Evolutionary conservation across 805 yeast species (phyloP), one percentile per base, ranked within the genome.

Genomic region (Lipomyces spencermartinsiae): DNA sequence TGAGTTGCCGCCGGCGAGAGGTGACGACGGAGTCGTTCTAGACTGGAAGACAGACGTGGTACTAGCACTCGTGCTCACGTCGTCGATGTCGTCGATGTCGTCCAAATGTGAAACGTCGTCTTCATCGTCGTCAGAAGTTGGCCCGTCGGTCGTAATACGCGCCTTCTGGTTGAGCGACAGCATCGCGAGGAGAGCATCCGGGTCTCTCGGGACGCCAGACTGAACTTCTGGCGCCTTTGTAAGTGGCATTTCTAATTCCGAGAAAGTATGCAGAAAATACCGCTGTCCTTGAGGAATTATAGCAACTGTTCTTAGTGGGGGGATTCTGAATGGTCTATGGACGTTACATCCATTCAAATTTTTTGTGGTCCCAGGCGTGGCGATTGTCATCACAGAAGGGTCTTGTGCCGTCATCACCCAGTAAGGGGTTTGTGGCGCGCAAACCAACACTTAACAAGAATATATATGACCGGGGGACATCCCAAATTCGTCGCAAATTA

Each of bases 141-240:
- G 67, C 1, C 64, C 69, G 8, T 62, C 65, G 6, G 68, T 58
- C 35, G 55, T 49, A 39, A 66, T 66, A 3, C 61, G 62, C 7
- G 63, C 64, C 46, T 66, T 66, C 31, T 56, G 59, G 33, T 54
- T 56, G 16, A 63, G 62, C 55, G 63, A 55, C 12, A 66, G 67
- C 67, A 66, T 58, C 14, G 64, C 58, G 25, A 66, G 57, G 14
- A 66, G 62, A 19, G 67, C 49, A 54, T 66, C 66, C 10, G 69
- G 69, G 55, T 66, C 69, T 34, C 66, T 35, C 3, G 56, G 37
- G 34, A n/a, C 33, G 16, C 35, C 62, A 14, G 58, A 39, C 2
- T 29, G 61, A 12, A 59, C 19, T n/a, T 12, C 59, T 10, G 53
- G 33, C 58, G 37, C 62, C 10, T 62, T 25, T 39, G 64, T 43